These are phyloP conservation scores for Crepidotus variabilis DNA, from an alignment of 768 basidiomycete species.

Conservation along the genomic window DNA sequence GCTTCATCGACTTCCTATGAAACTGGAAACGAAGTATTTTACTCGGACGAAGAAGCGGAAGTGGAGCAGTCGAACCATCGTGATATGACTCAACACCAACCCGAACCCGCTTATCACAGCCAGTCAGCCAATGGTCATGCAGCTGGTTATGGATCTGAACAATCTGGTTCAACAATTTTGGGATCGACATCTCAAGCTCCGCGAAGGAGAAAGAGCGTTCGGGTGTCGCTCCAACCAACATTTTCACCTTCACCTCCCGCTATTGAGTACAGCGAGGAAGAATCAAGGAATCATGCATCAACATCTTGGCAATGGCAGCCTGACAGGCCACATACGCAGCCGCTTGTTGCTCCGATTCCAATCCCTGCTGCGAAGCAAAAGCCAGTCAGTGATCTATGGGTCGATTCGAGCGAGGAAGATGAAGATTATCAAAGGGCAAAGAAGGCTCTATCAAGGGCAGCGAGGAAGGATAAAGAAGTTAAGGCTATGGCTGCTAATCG, in stretches of 20 bases:
- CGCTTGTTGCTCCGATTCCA: background rate
- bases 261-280: conserved; percentile 41
- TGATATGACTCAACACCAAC: background rate
- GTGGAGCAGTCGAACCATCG: background rate
- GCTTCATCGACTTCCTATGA: conserved; percentile 58
- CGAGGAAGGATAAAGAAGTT: conserved; percentile 34
- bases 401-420: conserved; percentile 75
- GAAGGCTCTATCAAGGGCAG: conserved; percentile 43
- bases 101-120: background rate
- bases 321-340: background rate
- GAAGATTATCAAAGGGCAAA: conserved; percentile 61
- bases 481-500: conserved; percentile 8
- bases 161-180: background rate
- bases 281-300: background rate
- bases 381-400: conserved; percentile 39
- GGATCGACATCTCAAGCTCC: conserved; percentile 11
- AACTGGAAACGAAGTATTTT: conserved; percentile 56
- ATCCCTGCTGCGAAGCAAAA: background rate
- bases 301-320: background rate
- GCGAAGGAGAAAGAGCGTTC: conserved; percentile 63
- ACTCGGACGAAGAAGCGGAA: conserved; percentile 27
- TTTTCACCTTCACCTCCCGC: conserved; percentile 72
- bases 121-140: conserved; percentile 11
- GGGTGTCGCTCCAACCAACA: conserved; percentile 74
- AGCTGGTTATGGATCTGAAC: conserved; percentile 7